Evolutionary conservation across 2,329 filamentous ascomycete genomes (phyloP).

Genomic region (Trichoderma gracile): DNA sequence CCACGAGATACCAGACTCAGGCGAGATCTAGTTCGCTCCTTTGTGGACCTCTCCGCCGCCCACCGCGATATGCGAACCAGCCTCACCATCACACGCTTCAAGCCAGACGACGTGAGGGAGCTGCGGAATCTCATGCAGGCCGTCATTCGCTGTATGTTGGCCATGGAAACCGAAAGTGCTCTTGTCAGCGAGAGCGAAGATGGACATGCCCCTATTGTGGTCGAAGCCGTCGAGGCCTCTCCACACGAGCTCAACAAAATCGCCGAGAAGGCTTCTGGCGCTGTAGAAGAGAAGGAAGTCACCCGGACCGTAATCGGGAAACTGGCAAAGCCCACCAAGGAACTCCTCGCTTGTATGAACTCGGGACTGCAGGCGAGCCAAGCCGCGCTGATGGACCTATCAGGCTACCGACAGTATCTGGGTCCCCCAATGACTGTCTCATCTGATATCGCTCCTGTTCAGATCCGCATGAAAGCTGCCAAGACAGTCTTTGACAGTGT

Average conservation of each 20-base stretch:
- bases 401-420: conserved; percentile 50
- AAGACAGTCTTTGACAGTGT: conserved; percentile 50
- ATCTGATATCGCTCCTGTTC: conserved; percentile 43
- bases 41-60: conserved; percentile 57
- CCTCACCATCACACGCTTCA: conserved; percentile 56
- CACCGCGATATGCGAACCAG: conserved; percentile 59
- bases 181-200: conserved; percentile 41
- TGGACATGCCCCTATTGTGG: conserved; percentile 27
- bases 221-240: conserved; percentile 17
- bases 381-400: conserved; percentile 55
- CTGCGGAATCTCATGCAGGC: conserved; percentile 58
- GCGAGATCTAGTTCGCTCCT: conserved; percentile 50
- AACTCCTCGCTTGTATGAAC: conserved; percentile 50
- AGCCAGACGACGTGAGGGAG: conserved; percentile 50
- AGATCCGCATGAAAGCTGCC: conserved; percentile 44
- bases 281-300: conserved; percentile 27
- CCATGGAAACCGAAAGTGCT: conserved; percentile 51
- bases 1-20: conserved; percentile 39
- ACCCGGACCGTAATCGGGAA: conserved; percentile 32
- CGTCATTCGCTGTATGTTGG: conserved; percentile 55
- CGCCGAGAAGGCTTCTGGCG: conserved; percentile 19
- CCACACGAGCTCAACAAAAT: background rate
- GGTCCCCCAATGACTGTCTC: conserved; percentile 47
- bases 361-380: conserved; percentile 49
- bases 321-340: conserved; percentile 50